Evolutionary conservation across 257 asterid genomes (phyloP).

Genomic region (Dorcoceras hygrometricum): DNA sequence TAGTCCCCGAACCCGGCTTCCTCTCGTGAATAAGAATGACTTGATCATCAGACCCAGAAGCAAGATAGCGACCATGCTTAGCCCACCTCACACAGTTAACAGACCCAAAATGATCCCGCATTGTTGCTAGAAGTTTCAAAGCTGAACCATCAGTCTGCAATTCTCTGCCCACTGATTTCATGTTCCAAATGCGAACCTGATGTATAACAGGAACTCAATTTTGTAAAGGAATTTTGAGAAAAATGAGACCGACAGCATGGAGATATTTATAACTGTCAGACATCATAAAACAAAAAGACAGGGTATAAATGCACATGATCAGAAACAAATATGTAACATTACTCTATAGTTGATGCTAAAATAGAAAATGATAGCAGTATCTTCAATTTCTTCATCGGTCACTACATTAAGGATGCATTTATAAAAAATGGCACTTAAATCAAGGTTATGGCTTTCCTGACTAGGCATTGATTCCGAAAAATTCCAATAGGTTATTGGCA

Average conservation of each 20-base stretch:
- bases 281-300: not conserved
- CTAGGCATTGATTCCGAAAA: not conserved
- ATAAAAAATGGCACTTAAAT: conserved; percentile 10
- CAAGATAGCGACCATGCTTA: conserved; percentile 84
- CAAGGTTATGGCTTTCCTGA: not conserved
- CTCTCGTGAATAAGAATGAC: conserved; percentile 92
- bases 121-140: conserved; percentile 79
- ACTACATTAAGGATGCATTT: not conserved
- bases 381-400: conserved; percentile 3
- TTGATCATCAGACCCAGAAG: conserved; percentile 99
- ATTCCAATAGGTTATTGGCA: not conserved
- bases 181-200: conserved; percentile 98
- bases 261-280: not conserved
- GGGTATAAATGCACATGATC: not conserved
- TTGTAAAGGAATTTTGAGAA: conserved; percentile 8
- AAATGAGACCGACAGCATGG: not conserved
- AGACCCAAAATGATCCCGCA: conserved; percentile 96
- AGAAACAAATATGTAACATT: not conserved
- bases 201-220: conserved; percentile 1
- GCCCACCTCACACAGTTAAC: conserved; percentile 99
- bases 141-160: conserved; percentile 51
- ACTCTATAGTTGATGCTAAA: not conserved
- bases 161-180: conserved; percentile 73
- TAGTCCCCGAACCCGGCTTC: conserved; percentile 93
- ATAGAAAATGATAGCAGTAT: conserved; percentile 1